Conservation (phyloP, 2,329 filamentous ascomycete genomes). For the Ceratocystis variospora region DNA sequence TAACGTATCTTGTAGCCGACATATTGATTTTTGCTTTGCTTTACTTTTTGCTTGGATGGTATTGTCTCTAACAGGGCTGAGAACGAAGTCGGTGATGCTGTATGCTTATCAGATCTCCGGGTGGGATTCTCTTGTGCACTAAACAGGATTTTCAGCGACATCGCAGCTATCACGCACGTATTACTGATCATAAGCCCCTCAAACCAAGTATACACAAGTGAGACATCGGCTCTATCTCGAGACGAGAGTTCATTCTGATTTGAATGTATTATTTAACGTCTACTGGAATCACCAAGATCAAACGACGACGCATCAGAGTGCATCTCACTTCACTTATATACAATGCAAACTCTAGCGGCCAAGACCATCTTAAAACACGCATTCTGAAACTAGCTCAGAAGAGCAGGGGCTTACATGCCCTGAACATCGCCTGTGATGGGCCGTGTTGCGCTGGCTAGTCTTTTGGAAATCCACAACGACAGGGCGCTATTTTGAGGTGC, state of each 20-base stretch:
- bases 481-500: background rate
- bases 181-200: background rate
- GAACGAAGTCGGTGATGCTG: background rate
- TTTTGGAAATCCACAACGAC: background rate
- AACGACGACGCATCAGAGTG: too few relatives aligned
- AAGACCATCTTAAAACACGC: background rate
- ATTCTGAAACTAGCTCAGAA: constrained; percentile 3
- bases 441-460: background rate
- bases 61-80: background rate
- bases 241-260: too few relatives aligned
- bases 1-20: constrained; percentile 22
- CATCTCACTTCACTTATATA: too few relatives aligned
- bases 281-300: too few relatives aligned
- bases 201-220: background rate
- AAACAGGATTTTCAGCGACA: background rate
- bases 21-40: background rate
- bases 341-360: too few relatives aligned
- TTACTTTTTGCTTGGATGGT: constrained; percentile 10
- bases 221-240: too few relatives aligned
- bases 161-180: background rate
- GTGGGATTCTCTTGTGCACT: constrained; percentile 2
- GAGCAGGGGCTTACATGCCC: background rate
- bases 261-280: too few relatives aligned
- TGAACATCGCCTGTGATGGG: background rate
- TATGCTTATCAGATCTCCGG: constrained; percentile 23